Percentiles rank a stretch among this genome's conserved stretches.
These are phyloP conservation scores for Flaveria bidentis DNA, from an alignment of 129 eudicot genomes.

Conservation along the genomic window DNA sequence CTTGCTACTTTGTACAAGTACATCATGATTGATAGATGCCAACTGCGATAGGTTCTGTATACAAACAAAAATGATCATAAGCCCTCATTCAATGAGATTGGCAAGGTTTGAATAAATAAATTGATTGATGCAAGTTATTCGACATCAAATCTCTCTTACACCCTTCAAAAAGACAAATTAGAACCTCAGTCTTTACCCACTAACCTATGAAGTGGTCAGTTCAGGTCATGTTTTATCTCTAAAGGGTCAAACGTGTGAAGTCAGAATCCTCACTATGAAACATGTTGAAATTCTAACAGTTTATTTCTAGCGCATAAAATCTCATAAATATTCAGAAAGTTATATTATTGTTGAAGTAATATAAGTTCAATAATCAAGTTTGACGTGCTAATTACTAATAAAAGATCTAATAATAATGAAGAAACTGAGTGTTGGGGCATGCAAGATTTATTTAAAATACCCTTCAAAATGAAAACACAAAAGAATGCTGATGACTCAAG, in stretches of 20 bases:
- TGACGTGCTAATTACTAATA: background rate
- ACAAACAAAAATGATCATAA: background rate
- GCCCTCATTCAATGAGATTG: background rate
- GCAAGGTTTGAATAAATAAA: slow-evolving; percentile 1
- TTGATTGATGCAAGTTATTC: background rate
- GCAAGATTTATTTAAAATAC: background rate
- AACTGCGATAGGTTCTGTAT: slow-evolving; percentile 87
- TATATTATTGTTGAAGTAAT: background rate
- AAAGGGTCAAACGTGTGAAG: background rate
- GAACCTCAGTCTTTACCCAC: background rate
- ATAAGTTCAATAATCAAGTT: background rate
- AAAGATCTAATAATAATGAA: background rate
- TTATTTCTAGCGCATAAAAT: background rate
- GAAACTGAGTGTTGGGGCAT: background rate
- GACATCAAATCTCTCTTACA: background rate
- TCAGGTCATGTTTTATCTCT: background rate
- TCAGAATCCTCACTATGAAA: background rate
- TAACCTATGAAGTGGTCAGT: background rate
- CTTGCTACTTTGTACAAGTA: slow-evolving; percentile 67
- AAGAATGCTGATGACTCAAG: background rate
- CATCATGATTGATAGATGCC: slow-evolving; percentile 84
- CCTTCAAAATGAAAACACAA: background rate
- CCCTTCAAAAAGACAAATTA: background rate
- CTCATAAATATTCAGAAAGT: background rate
- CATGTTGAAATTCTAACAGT: background rate